phyloP scores from a whole-genome alignment of 1,139 yeast species.

The Magnusiomyces tetraspermus region DNA sequence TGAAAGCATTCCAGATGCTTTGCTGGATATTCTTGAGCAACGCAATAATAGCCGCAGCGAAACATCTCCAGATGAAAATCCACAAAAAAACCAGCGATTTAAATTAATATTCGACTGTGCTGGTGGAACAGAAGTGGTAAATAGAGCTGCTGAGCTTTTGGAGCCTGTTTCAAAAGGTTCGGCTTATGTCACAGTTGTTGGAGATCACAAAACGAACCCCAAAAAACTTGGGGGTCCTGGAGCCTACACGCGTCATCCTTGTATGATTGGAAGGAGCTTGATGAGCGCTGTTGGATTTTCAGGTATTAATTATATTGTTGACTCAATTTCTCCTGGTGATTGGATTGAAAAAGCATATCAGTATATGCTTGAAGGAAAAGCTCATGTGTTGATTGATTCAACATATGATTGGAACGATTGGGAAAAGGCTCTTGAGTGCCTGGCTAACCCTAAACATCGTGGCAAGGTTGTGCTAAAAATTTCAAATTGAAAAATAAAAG shows the following conservation, averaged over 20 bases:
- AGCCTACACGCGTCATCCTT: conserved; percentile 21
- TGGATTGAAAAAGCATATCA: conserved; percentile 29
- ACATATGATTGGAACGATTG: conserved; percentile 42
- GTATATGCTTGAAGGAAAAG: conserved; percentile 36
- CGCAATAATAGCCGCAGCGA: too few relatives aligned
- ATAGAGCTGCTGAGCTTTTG: conserved; percentile 30
- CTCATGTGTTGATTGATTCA: conserved; percentile 45
- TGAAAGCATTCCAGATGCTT: too few relatives aligned
- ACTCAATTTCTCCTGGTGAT: conserved; percentile 19
- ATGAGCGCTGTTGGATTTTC: conserved; percentile 22
- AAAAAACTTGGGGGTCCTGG: conserved; percentile 21
- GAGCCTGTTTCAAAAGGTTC: conserved; percentile 36
- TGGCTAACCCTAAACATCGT: conserved; percentile 41
- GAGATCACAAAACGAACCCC: conserved; percentile 35
- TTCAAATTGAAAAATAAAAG: too few relatives aligned
- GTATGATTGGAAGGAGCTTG: conserved; percentile 27
- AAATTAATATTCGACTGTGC: conserved; percentile 15
- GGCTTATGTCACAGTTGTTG: conserved; percentile 43
- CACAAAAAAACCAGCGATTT: too few relatives aligned
- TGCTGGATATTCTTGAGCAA: too few relatives aligned
- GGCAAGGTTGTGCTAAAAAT: conserved; percentile 49
- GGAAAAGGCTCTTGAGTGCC: conserved; percentile 41
- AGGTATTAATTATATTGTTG: conserved; percentile 29
- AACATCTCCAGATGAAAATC: too few relatives aligned
- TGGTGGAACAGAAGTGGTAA: conserved; percentile 27